Conservation (phyloP, 257 asterid genomes). For the Solanum pinnatisectum region DNA sequence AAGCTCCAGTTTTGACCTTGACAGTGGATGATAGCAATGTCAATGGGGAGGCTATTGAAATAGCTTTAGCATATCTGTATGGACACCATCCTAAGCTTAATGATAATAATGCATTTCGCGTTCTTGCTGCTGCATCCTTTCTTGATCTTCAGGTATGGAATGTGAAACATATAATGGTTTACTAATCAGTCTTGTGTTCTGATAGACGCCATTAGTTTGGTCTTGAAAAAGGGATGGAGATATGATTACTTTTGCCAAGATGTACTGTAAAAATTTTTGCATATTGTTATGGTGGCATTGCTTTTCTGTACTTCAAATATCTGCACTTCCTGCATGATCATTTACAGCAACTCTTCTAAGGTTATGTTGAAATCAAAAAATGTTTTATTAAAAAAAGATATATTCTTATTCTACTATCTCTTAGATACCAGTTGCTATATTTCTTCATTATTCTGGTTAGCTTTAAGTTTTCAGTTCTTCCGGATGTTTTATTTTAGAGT, state of each 20-base stretch:
- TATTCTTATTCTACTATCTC: background rate
- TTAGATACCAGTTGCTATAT: background rate
- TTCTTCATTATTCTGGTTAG: background rate
- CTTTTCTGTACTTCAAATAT: background rate
- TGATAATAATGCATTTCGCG: conserved; percentile 82
- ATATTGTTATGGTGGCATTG: background rate
- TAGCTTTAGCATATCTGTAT: conserved; percentile 88
- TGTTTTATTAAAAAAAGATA: background rate
- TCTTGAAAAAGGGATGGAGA: background rate
- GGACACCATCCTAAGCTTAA: conserved; percentile 92
- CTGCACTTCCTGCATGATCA: background rate
- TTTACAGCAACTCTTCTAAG: background rate
- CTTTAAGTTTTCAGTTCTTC: background rate
- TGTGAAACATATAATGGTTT: background rate
- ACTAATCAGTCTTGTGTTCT: background rate
- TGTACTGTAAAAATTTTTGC: background rate
- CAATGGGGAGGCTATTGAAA: conserved; percentile 66
- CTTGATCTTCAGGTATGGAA: conserved; percentile 83
- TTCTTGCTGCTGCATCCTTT: conserved; percentile 94
- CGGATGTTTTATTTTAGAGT: background rate
- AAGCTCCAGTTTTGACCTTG: conserved; percentile 71
- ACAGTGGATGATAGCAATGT: conserved; percentile 87
- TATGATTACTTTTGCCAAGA: background rate
- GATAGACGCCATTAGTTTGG: background rate
- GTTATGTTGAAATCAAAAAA: background rate